Base-by-base conservation (phyloP, 176 grass and related monocot species). In the Tuctoria greenei region DNA sequence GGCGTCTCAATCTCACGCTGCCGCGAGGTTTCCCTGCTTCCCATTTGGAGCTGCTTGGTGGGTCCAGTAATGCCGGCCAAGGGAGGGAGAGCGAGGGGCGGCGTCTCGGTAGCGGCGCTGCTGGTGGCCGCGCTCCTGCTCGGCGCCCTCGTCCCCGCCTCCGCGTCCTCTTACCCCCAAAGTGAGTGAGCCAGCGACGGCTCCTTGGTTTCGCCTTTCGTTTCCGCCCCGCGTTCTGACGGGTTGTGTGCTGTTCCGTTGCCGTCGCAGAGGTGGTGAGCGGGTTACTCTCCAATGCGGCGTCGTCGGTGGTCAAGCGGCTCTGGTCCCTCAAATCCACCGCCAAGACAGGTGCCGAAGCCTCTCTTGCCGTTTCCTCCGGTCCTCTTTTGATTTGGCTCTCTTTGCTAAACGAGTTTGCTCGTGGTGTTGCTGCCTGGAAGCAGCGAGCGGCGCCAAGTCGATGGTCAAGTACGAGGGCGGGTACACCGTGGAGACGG, bases 391-490 rank as follows among this genome's bases (percentile, higher is more conserved):
- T 61, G 61, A 31, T 72, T 72, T 28, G 37, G 47, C 31, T 47
- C 26, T 42, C 64, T 50, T 50, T 89, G 39, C 21, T 26, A 68
- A 69, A 28, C 27, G 44, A 51, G 74, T 82, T 75, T 62, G 26
- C 44, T 69, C 55, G 55, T 83, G 54, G 45, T 71, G 80, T 39
- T 64, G 51, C 13, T 64, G 51, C 13, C 14, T 14, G 5, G 27
- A 20, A 79, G 72, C 79, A 92, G 95, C 88, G 44, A 81, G 74
- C 20, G 81, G 84, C 14, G 47, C 58, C 52, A 88, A 88, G 43
- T 85, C 95, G 41, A 85, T 89, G 89, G 93, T 99, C 77, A 99
- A 93, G 77, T 99, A 95, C 69, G 96, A 99, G 87, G 80, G 85
- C 50, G 96, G 96, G 4, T 99, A 99, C 83, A 99, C 85, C 8